phyloP scores from a whole-genome alignment of 768 basidiomycete species.

The Rhizopogon sp. region DNA sequence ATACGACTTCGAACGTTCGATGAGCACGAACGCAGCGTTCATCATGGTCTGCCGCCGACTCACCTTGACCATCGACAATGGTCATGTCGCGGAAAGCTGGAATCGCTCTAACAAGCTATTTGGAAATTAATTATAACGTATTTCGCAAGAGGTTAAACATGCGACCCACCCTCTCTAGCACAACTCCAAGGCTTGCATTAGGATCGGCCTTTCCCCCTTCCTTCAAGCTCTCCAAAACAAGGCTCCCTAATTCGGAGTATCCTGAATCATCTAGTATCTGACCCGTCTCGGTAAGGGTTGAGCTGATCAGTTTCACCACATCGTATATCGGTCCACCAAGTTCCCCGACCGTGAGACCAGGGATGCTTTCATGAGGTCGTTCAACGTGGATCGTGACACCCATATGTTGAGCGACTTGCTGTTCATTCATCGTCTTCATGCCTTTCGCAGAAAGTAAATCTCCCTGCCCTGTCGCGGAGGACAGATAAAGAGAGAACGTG shows the following conservation, averaged over 20 bases:
- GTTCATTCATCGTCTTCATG: slow-evolving; percentile 46
- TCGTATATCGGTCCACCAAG: slow-evolving; percentile 71
- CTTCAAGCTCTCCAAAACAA: slow-evolving; percentile 66
- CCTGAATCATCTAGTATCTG: slow-evolving; percentile 51
- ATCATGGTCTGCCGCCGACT: slow-evolving; percentile 13
- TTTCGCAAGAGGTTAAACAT: neutral
- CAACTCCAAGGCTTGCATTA: slow-evolving; percentile 43
- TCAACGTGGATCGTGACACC: slow-evolving; percentile 67
- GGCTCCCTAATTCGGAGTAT: slow-evolving; percentile 66
- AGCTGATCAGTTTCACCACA: slow-evolving; percentile 62
- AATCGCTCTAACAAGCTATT: slow-evolving; percentile 66
- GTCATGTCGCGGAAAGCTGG: slow-evolving; percentile 83
- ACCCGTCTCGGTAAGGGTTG: slow-evolving; percentile 70
- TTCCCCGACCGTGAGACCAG: slow-evolving; percentile 69
- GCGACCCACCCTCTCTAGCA: slow-evolving; percentile 56
- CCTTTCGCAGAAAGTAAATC: slow-evolving; percentile 66
- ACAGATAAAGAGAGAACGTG: slow-evolving; percentile 66
- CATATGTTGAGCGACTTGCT: slow-evolving; percentile 70
- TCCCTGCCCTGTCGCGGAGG: slow-evolving; percentile 47
- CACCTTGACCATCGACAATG: slow-evolving; percentile 58
- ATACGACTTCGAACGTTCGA: slow-evolving; percentile 48
- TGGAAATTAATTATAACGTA: slow-evolving; percentile 1
- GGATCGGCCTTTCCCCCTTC: slow-evolving; percentile 38
- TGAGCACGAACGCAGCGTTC: neutral
- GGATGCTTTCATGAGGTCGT: slow-evolving; percentile 59